Evolutionary conservation across 225 moss, liverwort and hornwort species (phyloP), one percentile per base, ranked within the genome.

Genomic region (Sphagnum contortum): DNA sequence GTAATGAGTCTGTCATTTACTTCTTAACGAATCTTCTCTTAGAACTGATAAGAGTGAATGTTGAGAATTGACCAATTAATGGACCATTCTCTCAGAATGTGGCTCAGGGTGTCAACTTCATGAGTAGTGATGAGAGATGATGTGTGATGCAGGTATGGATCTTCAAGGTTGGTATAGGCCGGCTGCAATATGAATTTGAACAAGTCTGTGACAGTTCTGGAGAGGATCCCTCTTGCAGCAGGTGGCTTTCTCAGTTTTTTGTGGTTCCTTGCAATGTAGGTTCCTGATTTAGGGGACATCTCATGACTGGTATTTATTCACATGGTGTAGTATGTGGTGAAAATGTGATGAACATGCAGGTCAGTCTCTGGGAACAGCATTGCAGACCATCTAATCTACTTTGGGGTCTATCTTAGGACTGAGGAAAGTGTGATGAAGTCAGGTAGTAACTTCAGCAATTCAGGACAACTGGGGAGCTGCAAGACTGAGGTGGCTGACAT

Each of bases 221-320:
- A 48, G 94, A 95, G 75, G 94, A 95, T 71, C 81, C 86, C 5
- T 64, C 74, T 5, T 95, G 94, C 76, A 89, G 91, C 86, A 89
- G 76, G 81, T 88, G 47, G 29, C 29, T 29, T 29, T 29, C 29
- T 29, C 29, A 29, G 29, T 29, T 29, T 29, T 29, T 29, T 29
- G 29, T 29, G 29, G 29, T 29, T 29, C 29, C 29, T 29, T 29
- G 29, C 29, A 29, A 29, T 29, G 29, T 29, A 1, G 29, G 29
- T 1, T 29, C 29, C 29, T 29, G 29, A 0, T 29, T 29, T 29
- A 29, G 29, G 29, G 29, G 0, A 29, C 29, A 29, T 29, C 29
- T 29, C 29, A 29, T 29, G 29, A 29, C 29, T 29, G 29, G 29
- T 29, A 29, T 29, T 29, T 29, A 29, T 29, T 29, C 29, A 29